These are phyloP conservation scores for Arthrocladium fulminans DNA, from an alignment of 2,329 filamentous ascomycete genomes.

Conservation along the genomic window DNA sequence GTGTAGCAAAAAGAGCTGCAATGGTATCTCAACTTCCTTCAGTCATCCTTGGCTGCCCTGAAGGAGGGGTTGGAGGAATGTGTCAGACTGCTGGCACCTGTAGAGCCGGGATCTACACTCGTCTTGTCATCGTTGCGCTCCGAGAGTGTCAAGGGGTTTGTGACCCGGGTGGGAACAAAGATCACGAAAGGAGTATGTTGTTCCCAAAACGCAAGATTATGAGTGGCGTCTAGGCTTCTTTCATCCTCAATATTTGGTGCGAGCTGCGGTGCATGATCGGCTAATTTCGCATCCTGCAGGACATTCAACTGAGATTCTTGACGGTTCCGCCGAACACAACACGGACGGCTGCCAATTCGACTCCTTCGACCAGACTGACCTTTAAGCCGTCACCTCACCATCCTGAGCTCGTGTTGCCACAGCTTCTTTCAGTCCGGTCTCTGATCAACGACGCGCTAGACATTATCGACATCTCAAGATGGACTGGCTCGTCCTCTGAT, in stretches of 20 bases:
- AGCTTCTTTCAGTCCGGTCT: conserved; percentile 63
- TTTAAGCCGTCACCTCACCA: conserved; percentile 48
- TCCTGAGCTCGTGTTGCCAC: conserved; percentile 54
- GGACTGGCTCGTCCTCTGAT: conserved; percentile 57
- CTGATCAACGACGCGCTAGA: conserved; percentile 76
- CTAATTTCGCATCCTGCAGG: conserved; percentile 37
- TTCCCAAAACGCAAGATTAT: background rate
- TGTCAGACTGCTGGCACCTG: conserved; percentile 72
- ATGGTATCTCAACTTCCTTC: conserved; percentile 55
- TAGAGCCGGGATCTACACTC: conserved; percentile 77
- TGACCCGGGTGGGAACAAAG: conserved; percentile 81
- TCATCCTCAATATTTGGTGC: background rate
- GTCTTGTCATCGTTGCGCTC: conserved; percentile 79
- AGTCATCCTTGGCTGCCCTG: conserved; percentile 52
- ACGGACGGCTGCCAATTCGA: conserved; percentile 23
- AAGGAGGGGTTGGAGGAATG: conserved; percentile 77
- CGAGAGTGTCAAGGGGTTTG: conserved; percentile 83
- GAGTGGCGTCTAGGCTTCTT: background rate
- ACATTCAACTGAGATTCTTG: conserved; percentile 66
- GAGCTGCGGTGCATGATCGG: background rate
- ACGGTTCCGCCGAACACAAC: conserved; percentile 48
- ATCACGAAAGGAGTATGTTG: conserved; percentile 76
- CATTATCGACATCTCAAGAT: conserved; percentile 67
- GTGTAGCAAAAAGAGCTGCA: conserved; percentile 50
- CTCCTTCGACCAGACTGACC: conserved; percentile 45